Percentiles rank a stretch among this genome's conserved stretches.
Evolutionary conservation across 108 stramenopile genomes (phyloP).

Genomic region (Nitzschia putrida): DNA sequence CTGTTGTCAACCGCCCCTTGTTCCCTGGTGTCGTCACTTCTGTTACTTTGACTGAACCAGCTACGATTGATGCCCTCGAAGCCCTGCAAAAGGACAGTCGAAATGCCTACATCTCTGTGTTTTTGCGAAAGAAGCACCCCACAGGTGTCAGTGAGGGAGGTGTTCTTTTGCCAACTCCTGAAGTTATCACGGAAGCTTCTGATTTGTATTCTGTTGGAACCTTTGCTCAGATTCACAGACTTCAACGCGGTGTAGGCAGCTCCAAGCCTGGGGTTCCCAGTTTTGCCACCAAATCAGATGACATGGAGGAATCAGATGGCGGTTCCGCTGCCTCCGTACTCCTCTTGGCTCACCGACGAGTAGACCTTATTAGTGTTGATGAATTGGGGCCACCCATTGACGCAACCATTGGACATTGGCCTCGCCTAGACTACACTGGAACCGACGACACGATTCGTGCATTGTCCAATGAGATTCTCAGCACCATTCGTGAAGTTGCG

Average conservation of each 20-base stretch:
- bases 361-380: conserved; percentile 75
- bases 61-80: conserved; percentile 77
- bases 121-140: conserved; percentile 68
- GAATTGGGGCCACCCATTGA: conserved; percentile 89
- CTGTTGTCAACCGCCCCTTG: conserved; percentile 68
- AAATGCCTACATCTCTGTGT: conserved; percentile 71
- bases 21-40: conserved; percentile 83
- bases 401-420: conserved; percentile 90
- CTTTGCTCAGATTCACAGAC: conserved; percentile 81
- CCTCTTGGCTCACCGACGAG: conserved; percentile 87
- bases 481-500: conserved; percentile 91
- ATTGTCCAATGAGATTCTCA: conserved; percentile 92
- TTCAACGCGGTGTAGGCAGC: conserved; percentile 47
- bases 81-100: conserved; percentile 48
- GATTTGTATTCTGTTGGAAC: conserved; percentile 83
- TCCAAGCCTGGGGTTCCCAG: conserved; percentile 13
- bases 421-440: conserved; percentile 65
- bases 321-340: conserved; percentile 57
- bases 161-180: conserved; percentile 65
- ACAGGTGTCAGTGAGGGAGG: conserved; percentile 72
- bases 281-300: conserved; percentile 1
- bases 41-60: conserved; percentile 72
- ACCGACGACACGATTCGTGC: conserved; percentile 89
- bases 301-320: conserved; percentile 26
- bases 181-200: conserved; percentile 66